A percentile compares a stretch with the other conserved stretches of the same genome.
Conservation (phyloP, 495 filamentous ascomycete genomes). For the Podospora bellae-mahoneyi region DNA sequence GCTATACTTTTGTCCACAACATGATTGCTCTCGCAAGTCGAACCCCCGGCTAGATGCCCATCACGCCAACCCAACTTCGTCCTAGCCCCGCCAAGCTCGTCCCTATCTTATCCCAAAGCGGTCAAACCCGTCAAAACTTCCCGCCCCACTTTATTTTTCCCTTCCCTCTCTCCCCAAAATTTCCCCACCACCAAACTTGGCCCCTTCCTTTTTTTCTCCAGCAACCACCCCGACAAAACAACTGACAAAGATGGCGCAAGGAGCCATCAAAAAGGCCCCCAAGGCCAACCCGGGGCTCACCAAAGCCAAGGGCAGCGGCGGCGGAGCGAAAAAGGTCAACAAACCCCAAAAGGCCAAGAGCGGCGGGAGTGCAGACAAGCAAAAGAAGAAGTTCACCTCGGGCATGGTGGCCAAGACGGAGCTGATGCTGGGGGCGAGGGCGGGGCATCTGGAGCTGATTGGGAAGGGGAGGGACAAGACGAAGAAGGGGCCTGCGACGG, state of each 20-base stretch:
- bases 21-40: no score
- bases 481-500: slow-evolving; percentile 20
- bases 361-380: slow-evolving; percentile 42
- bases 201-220: slow-evolving; percentile 1
- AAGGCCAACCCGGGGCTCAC: slow-evolving; percentile 29
- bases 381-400: slow-evolving; percentile 40
- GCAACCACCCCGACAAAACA: background rate
- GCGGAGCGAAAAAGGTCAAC: slow-evolving; percentile 26
- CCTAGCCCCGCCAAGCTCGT: no score
- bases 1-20: no score
- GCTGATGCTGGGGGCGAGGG: slow-evolving; percentile 45
- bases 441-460: slow-evolving; percentile 49
- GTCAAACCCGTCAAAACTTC: background rate
- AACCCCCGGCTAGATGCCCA: no score
- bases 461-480: slow-evolving; percentile 44
- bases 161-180: background rate
- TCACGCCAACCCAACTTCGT: no score
- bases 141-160: background rate
- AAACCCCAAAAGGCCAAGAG: slow-evolving; percentile 35
- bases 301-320: slow-evolving; percentile 26
- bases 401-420: slow-evolving; percentile 46
- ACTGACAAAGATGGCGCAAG: slow-evolving; percentile 43
- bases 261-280: slow-evolving; percentile 38
- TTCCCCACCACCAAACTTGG: background rate
- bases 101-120: background rate